Evolutionary conservation across 306 rosid genomes (phyloP).

Genomic region (Vigna hirtella): DNA sequence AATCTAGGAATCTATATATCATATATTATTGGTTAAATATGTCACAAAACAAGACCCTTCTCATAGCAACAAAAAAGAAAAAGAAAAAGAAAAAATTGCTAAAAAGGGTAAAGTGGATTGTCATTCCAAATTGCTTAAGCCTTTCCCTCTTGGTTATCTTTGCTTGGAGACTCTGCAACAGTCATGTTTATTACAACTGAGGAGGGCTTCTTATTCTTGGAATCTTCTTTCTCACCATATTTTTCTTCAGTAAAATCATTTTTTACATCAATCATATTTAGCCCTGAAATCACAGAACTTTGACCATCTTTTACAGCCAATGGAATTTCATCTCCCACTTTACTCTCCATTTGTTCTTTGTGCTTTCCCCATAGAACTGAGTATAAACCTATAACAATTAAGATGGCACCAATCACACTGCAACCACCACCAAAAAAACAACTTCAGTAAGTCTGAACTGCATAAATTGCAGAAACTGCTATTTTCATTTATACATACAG

Average conservation of each 20-base stretch:
- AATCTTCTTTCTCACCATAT: constrained; percentile 31
- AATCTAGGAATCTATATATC: no score
- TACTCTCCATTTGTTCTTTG: constrained; percentile 60
- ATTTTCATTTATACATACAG: no score
- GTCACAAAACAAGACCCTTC: no score
- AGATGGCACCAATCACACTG: constrained; percentile 70
- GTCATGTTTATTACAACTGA: constrained; percentile 51
- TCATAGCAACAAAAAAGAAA: no score
- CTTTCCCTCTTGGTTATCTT: no score
- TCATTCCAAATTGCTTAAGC: no score
- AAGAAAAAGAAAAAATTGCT: no score
- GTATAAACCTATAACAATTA: constrained; percentile 80
- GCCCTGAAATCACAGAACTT: constrained; percentile 18
- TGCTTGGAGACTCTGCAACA: constrained; percentile 25
- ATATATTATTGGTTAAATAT: no score
- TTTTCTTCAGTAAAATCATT: constrained; percentile 20
- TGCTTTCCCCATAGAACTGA: constrained; percentile 94
- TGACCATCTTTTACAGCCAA: constrained; percentile 61
- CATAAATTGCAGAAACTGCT: not conserved
- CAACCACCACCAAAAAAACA: constrained; percentile 27
- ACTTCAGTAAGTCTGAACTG: not conserved
- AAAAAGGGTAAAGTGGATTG: no score
- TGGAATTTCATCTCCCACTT: constrained; percentile 59
- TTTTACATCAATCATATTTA: constrained; percentile 28
- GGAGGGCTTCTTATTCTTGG: constrained; percentile 29